A percentile compares a stretch with the other conserved stretches of the same genome.
Evolutionary conservation across 2,329 filamentous ascomycete genomes (phyloP).

Genomic region (Botryosphaeria dothidea): DNA sequence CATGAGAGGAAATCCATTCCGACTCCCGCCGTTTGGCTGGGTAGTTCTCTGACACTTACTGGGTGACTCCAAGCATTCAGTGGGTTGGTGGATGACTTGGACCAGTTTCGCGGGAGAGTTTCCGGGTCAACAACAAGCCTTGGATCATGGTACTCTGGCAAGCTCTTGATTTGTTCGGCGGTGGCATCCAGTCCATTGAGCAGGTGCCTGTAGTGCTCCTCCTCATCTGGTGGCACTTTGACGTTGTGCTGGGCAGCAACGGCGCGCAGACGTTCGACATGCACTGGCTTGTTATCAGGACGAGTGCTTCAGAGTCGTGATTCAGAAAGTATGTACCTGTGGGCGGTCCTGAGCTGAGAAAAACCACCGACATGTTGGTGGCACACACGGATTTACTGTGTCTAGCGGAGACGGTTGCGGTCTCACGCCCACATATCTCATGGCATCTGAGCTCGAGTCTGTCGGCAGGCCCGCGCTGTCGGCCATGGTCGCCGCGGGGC

Average conservation of each 20-base stretch:
- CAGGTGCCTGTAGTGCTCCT: slow-evolving; percentile 27
- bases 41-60: background rate
- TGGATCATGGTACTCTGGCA: slow-evolving; percentile 27
- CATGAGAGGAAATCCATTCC: too few species aligned
- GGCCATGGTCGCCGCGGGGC: background rate
- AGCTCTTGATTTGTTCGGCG: slow-evolving; percentile 20
- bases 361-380: slow-evolving; percentile 26
- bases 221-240: slow-evolving; percentile 21
- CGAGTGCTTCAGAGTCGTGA: background rate
- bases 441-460: background rate
- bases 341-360: slow-evolving; percentile 23
- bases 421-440: background rate
- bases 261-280: slow-evolving; percentile 21
- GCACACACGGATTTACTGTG: too few species aligned
- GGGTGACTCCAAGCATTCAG: slow-evolving; percentile 29
- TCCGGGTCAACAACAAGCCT: slow-evolving; percentile 24
- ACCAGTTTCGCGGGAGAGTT: slow-evolving; percentile 25
- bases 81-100: slow-evolving; percentile 22
- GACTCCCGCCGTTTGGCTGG: too few species aligned
- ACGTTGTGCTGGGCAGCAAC: slow-evolving; percentile 24
- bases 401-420: background rate
- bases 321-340: slow-evolving; percentile 21
- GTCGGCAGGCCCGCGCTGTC: background rate
- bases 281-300: slow-evolving; percentile 20
- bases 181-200: slow-evolving; percentile 29